Evolutionary conservation across 169 alveolate species (phyloP), one percentile per base, ranked within the genome.

Genomic region (Cryptosporidium xiaoi): DNA sequence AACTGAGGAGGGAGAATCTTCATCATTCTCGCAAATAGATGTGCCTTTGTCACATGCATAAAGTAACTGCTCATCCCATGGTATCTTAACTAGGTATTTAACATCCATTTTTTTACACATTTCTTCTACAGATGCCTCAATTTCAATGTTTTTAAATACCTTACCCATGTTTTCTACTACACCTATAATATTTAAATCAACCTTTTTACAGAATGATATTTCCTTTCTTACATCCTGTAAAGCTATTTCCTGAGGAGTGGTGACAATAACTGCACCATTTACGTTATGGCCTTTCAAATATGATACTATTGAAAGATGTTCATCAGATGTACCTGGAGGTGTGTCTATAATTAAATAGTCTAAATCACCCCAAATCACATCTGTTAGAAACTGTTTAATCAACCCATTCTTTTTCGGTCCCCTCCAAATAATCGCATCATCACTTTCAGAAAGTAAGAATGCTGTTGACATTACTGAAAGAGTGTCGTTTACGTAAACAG

Each of bases 321-420:
- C 99, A 91, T 98, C 99, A 31, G 99, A 95, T n/a, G 99, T 96
- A 5, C 98, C 99, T 12, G 99, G 99, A 2, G 99, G 99, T 12
- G 99, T 96, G 91, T 98, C 99, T 50, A 98, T 95, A 82, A 98
- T 94, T 62, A 98, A 95, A 83, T 95, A 96, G 85, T 98, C 99
- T 64, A 97, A 92, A 44, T 94, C 96, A 33, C 98, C 99, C 99
- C 99, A 98, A 83, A 91, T 92, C 4, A 98, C 99, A 65, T 98
- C 99, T 15, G 98, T 93, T 62, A 98, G 93, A 90, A 98, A 98
- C 92, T 98, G 98, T 92, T 96, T 95, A 27, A 98, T 98, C 84
- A 98, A 92, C 31, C 97, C 97, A 85, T 96, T 96, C 93, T 98
- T 98, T 91, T 97, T 95, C 0, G 99, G 99, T 0, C 99, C 99